Percentiles rank a stretch among this genome's conserved stretches.
Conservation (phyloP, 352 stramenopile genomes). For the Phytopythium vexans region DNA sequence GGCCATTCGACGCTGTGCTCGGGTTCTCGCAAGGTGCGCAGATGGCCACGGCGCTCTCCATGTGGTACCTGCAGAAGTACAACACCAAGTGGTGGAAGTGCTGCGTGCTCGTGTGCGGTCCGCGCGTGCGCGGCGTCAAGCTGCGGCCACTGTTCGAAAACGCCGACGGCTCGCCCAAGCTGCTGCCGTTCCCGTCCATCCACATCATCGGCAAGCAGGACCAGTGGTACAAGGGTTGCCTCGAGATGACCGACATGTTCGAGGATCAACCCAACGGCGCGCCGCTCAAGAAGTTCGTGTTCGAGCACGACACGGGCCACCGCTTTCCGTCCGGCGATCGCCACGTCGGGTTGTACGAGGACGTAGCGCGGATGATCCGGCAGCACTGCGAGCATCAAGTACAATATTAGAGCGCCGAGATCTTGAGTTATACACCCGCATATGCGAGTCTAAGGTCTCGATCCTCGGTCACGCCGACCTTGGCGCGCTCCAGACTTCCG, state of each 20-base stretch:
- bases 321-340: conserved; percentile 30
- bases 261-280: conserved; percentile 16
- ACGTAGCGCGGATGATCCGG: conserved; percentile 22
- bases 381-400: conserved; percentile 16
- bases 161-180: conserved; percentile 16
- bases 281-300: conserved; percentile 27
- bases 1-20: conserved; percentile 56
- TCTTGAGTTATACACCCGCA: not conserved
- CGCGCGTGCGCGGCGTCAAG: conserved; percentile 18
- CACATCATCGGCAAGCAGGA: conserved; percentile 64
- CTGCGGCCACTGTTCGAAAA: conserved; percentile 39
- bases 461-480: too few species aligned
- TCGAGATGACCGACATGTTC: conserved; percentile 43
- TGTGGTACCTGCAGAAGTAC: conserved; percentile 33
- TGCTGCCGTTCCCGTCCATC: conserved; percentile 55
- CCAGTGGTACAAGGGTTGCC: conserved; percentile 30
- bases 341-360: conserved; percentile 26
- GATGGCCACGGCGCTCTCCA: conserved; percentile 39
- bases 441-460: too few species aligned
- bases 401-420: not conserved
- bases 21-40: conserved; percentile 70
- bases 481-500: too few species aligned
- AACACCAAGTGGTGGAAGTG: conserved; percentile 43
- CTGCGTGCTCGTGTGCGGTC: conserved; percentile 39
- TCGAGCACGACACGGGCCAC: conserved; percentile 41